A percentile compares a stretch with the other conserved stretches of the same genome.
Evolutionary conservation across 2,329 filamentous ascomycete species (phyloP).

Genomic region (Ilyonectria robusta): DNA sequence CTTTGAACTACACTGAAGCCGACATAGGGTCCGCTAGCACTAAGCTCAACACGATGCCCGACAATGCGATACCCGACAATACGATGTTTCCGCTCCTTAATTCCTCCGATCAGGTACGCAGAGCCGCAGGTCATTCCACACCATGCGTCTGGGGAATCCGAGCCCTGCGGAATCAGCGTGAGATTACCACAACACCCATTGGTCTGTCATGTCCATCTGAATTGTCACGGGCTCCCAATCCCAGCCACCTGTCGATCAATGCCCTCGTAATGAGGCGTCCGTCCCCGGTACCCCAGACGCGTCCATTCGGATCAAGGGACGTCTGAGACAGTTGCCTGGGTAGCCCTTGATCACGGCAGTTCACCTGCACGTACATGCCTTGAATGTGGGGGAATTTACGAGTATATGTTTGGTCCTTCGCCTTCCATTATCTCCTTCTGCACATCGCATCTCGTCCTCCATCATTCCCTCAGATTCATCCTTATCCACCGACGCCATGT

Average conservation of each 20-base stretch:
- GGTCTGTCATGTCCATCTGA: neutral
- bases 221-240: too few relatives aligned
- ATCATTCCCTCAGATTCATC: neutral
- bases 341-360: slow-evolving; percentile 11
- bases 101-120: neutral
- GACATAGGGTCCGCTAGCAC: neutral
- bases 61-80: neutral
- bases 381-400: slow-evolving; percentile 8
- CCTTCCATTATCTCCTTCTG: neutral
- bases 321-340: neutral
- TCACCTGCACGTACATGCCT: neutral
- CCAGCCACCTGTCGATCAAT: neutral
- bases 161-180: neutral
- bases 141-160: neutral
- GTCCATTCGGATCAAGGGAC: slow-evolving; percentile 22
- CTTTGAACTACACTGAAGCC: neutral
- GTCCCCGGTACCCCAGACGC: slow-evolving; percentile 2
- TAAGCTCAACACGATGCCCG: neutral
- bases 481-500: slow-evolving; percentile 15
- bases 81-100: neutral
- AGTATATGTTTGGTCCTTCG: slow-evolving; percentile 28
- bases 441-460: neutral
- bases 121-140: neutral
- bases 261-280: neutral
- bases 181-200: neutral